These are phyloP conservation scores for Gossypium schwendimanii DNA, from an alignment of 441 rosid genomes.

Conservation along the genomic window DNA sequence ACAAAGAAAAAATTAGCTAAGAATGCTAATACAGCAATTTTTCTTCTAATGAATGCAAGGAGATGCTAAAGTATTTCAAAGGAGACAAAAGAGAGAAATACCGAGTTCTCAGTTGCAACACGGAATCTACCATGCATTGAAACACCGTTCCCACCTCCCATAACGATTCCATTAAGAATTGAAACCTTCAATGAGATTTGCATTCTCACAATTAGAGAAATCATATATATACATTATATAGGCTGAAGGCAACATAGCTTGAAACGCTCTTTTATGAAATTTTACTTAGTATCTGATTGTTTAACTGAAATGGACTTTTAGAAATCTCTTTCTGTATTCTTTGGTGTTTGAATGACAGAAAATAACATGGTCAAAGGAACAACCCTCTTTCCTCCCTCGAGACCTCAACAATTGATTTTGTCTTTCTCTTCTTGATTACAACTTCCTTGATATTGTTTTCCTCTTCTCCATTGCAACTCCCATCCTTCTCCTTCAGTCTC, in stretches of 20 bases:
- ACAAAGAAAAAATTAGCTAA: not conserved
- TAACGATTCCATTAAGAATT: slow-evolving; percentile 70
- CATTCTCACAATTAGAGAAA: slow-evolving; percentile 6
- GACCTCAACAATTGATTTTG: not conserved
- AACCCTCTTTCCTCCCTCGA: not conserved
- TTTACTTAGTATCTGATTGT: not conserved
- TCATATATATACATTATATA: not conserved
- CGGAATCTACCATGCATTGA: slow-evolving; percentile 79
- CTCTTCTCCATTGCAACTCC: not conserved
- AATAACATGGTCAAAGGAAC: not conserved
- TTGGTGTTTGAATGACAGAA: not conserved
- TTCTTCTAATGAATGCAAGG: not conserved
- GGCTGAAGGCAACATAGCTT: not conserved
- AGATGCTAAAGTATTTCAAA: slow-evolving; percentile 2
- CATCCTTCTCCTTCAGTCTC: not conserved
- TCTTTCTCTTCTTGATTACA: not conserved
- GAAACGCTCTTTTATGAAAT: not conserved
- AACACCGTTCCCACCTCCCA: slow-evolving; percentile 91
- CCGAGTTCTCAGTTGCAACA: slow-evolving; percentile 81
- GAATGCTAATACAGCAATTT: not conserved
- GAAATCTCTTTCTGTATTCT: not conserved
- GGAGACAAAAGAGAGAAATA: slow-evolving; percentile 23
- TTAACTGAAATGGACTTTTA: not conserved
- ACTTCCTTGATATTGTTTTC: not conserved
- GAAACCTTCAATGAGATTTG: slow-evolving; percentile 47